Evolutionary conservation across 371 early-diverging fungal genomes (phyloP).

Genomic region (Choanephora cucurbitarum): DNA sequence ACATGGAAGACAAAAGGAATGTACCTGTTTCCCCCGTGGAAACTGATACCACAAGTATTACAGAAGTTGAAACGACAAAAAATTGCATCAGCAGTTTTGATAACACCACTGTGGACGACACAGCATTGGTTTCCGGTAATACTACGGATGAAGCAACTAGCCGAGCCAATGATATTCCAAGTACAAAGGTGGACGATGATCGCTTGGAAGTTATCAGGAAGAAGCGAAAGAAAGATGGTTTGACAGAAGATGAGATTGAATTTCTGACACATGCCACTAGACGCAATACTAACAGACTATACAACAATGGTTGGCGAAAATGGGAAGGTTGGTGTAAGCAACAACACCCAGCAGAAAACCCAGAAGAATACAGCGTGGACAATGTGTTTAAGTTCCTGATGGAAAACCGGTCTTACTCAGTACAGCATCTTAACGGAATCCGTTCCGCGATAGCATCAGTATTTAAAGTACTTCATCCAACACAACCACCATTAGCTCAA

Average conservation of each 20-base stretch:
- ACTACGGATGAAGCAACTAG: no score
- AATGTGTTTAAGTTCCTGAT: not conserved
- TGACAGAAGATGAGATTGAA: no score
- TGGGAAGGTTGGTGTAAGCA: slow-evolving; percentile 1
- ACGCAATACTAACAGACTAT: not conserved
- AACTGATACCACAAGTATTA: no score
- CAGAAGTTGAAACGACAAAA: no score
- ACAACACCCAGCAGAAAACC: not conserved
- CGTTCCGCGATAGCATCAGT: slow-evolving; percentile 4
- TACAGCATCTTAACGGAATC: not conserved
- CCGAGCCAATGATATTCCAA: not conserved
- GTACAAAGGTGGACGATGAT: no score
- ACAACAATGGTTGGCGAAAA: not conserved
- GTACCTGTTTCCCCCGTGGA: no score
- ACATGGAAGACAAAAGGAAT: no score
- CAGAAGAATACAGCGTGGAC: not conserved
- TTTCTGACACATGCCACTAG: no score
- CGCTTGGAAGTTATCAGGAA: not conserved
- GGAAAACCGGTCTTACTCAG: not conserved
- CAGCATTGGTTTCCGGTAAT: no score
- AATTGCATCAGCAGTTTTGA: no score
- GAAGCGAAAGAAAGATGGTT: not conserved
- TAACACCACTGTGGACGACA: no score
- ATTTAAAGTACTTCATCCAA: not conserved
- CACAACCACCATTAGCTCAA: no score